These are phyloP conservation scores for Phascolomyces articulosus DNA, from an alignment of 371 early-diverging fungal species.

Conservation along the genomic window DNA sequence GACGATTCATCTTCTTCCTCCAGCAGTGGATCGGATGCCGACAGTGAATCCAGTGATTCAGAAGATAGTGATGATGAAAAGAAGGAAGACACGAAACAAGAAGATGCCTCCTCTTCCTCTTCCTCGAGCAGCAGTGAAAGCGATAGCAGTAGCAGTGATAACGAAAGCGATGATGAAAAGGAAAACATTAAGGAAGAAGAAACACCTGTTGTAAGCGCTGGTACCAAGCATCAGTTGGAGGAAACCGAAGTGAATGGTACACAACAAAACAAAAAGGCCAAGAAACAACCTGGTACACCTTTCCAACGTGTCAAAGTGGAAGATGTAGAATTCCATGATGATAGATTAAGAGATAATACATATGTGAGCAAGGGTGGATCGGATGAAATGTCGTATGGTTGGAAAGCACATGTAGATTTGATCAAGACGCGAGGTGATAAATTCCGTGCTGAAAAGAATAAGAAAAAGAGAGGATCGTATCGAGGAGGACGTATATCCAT, in stretches of 20 bases:
- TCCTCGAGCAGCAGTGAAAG: slow-evolving; percentile 13
- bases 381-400: slow-evolving; percentile 77
- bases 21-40: slow-evolving; percentile 19
- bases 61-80: slow-evolving; percentile 14
- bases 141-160: slow-evolving; percentile 2
- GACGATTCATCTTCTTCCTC: slow-evolving; percentile 7
- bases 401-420: slow-evolving; percentile 92
- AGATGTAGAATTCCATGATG: slow-evolving; percentile 81
- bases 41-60: slow-evolving; percentile 23
- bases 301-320: slow-evolving; percentile 85
- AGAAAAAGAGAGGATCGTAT: slow-evolving; percentile 97
- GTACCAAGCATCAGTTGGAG: slow-evolving; percentile 37
- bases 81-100: neutral
- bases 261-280: slow-evolving; percentile 24
- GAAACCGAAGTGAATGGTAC: slow-evolving; percentile 22
- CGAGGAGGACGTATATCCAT: slow-evolving; percentile 91
- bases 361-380: slow-evolving; percentile 75
- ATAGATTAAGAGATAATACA: slow-evolving; percentile 83
- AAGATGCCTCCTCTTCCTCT: slow-evolving; percentile 5
- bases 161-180: neutral
- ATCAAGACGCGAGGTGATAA: slow-evolving; percentile 91
- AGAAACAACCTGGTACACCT: slow-evolving; percentile 56
- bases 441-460: slow-evolving; percentile 95
- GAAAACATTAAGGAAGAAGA: neutral
- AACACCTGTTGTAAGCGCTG: slow-evolving; percentile 4